Evolutionary conservation across 108 stramenopile species (phyloP).

Genomic region (Nitzschia sp.): DNA sequence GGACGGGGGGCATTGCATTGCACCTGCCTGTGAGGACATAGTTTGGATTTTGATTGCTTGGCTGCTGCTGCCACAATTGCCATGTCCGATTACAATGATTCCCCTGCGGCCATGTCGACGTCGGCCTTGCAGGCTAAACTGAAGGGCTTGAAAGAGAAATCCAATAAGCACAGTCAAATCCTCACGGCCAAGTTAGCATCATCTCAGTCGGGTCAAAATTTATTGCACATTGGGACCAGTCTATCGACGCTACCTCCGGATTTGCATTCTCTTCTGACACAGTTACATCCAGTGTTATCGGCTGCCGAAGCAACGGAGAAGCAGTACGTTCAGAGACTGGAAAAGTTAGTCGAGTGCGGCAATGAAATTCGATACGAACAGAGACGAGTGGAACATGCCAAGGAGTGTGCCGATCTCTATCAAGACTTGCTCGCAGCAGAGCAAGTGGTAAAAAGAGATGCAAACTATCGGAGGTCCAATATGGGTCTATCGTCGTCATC

Average conservation of each 20-base stretch:
- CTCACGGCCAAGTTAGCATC: conserved; percentile 83
- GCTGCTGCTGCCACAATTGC: no score
- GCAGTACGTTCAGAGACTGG: conserved; percentile 48
- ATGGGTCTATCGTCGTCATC: background rate
- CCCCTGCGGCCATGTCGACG: conserved; percentile 49
- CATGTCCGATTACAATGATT: conserved; percentile 13
- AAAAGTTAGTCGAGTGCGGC: conserved; percentile 52
- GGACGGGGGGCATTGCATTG: no score
- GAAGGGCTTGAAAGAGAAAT: conserved; percentile 48
- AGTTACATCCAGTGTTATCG: conserved; percentile 61
- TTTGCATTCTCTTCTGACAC: conserved; percentile 66
- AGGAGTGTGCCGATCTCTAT: conserved; percentile 70
- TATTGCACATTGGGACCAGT: conserved; percentile 82
- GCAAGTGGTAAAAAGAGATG: conserved; percentile 40
- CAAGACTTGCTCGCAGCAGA: conserved; percentile 74
- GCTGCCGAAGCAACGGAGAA: conserved; percentile 57
- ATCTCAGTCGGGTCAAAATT: conserved; percentile 80
- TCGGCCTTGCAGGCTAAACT: conserved; percentile 49
- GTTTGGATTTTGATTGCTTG: no score
- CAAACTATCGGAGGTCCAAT: conserved; percentile 15
- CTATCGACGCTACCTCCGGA: conserved; percentile 81
- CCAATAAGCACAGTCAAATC: conserved; percentile 64
- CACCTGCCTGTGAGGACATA: no score
- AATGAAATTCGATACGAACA: conserved; percentile 49
- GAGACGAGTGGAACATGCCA: conserved; percentile 48